Percentiles rank a stretch among this genome's conserved stretches.
These are phyloP conservation scores for Penicillium ochrochloron DNA, from an alignment of 495 filamentous ascomycete species.

Conservation along the genomic window DNA sequence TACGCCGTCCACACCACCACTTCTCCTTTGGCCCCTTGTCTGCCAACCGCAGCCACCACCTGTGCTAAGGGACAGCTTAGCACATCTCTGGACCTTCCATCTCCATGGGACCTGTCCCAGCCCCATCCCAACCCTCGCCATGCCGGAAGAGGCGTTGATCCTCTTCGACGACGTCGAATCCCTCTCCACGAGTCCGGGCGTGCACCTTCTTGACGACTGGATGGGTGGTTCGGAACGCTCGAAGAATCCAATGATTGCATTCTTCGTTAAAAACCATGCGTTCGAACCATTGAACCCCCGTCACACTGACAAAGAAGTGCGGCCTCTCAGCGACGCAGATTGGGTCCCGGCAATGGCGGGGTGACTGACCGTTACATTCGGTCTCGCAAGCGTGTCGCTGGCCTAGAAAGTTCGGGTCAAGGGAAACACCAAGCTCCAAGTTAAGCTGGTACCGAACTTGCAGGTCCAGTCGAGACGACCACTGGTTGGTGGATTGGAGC, in stretches of 20 bases:
- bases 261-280: constrained; percentile 33
- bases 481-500: constrained; percentile 24
- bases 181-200: constrained; percentile 40
- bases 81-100: constrained; percentile 27
- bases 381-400: constrained; percentile 41
- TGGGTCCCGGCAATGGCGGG: constrained; percentile 32
- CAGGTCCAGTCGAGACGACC: constrained; percentile 24
- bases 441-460: constrained; percentile 33
- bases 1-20: neutral
- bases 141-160: constrained; percentile 37
- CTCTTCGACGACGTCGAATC: constrained; percentile 32
- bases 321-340: constrained; percentile 30
- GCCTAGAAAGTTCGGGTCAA: constrained; percentile 21
- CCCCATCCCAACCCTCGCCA: constrained; percentile 45
- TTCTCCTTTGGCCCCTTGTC: neutral
- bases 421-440: constrained; percentile 27
- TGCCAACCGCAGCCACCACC: neutral
- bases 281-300: constrained; percentile 15
- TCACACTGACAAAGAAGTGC: constrained; percentile 17
- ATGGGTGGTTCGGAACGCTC: constrained; percentile 46
- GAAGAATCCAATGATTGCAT: constrained; percentile 43
- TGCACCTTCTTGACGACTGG: constrained; percentile 29
- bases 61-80: neutral
- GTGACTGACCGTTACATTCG: constrained; percentile 40
- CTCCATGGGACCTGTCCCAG: constrained; percentile 37